These are phyloP conservation scores for Rubia balearica DNA, from an alignment of 305 asterid species.

Conservation along the genomic window DNA sequence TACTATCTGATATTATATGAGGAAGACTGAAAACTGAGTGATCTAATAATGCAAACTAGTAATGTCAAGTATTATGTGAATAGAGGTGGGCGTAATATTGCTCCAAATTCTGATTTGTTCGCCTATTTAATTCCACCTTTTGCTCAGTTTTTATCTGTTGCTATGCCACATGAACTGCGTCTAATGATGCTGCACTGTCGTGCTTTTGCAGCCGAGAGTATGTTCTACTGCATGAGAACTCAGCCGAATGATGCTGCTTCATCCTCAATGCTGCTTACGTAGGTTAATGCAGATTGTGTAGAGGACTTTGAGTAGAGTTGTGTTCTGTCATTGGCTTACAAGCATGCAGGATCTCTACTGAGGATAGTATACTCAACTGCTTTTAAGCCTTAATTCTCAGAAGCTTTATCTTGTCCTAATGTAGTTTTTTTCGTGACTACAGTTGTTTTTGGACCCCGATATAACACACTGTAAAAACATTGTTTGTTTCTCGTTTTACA, in stretches of 20 bases:
- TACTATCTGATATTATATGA: not conserved
- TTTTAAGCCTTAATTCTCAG: no score
- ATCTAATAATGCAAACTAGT: not conserved
- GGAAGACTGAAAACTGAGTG: not conserved
- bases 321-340: not conserved
- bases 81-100: not conserved
- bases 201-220: slow-evolving; percentile 74
- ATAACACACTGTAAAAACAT: no score
- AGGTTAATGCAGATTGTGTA: not conserved
- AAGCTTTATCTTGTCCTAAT: no score
- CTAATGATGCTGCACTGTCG: not conserved
- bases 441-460: no score
- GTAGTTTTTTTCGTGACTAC: no score
- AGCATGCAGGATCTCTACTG: not conserved
- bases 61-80: not conserved
- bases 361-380: not conserved
- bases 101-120: not conserved
- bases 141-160: not conserved
- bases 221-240: slow-evolving; percentile 82
- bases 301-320: not conserved
- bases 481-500: no score
- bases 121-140: not conserved
- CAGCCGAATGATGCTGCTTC: slow-evolving; percentile 36
- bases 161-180: not conserved
- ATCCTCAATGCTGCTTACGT: not conserved